A percentile compares a stretch with the other conserved stretches of the same genome.
Conservation (phyloP, 441 rosid species). For the Pelargonium citronellum region DNA sequence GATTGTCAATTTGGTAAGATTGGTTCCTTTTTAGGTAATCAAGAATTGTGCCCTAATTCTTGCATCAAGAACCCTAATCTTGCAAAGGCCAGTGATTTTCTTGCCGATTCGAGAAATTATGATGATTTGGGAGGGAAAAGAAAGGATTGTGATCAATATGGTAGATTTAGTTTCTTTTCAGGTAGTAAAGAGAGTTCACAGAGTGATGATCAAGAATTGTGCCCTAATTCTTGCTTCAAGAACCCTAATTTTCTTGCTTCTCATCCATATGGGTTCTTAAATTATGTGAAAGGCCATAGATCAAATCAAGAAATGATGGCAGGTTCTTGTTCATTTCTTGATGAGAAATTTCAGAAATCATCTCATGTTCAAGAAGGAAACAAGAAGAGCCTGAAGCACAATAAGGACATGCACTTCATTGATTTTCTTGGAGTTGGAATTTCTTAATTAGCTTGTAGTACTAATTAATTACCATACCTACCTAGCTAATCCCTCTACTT, state of each 20-base stretch:
- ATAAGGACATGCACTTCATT: neutral
- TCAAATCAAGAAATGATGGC: neutral
- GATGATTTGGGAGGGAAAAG: too few relatives aligned
- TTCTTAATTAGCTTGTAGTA: neutral
- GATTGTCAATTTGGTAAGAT: too few relatives aligned
- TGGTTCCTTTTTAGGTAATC: neutral
- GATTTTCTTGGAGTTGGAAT: slow-evolving; percentile 11
- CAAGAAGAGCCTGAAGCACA: neutral
- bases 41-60: neutral
- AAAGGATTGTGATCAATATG: too few relatives aligned
- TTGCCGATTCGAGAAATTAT: too few relatives aligned
- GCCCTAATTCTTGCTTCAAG: too few relatives aligned
- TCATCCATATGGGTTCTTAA: neutral
- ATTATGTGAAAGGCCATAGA: too few relatives aligned
- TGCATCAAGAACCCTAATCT: slow-evolving; percentile 3
- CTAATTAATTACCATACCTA: neutral
- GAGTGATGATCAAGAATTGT: neutral
- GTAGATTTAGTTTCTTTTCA: too few relatives aligned
- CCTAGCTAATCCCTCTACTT: neutral
- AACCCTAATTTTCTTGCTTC: neutral
- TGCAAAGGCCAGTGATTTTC: neutral
- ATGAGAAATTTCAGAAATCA: neutral
- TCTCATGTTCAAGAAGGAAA: neutral
- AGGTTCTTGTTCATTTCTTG: neutral
- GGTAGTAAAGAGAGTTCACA: too few relatives aligned